Evolutionary conservation across 441 rosid species (phyloP).

Genomic region (Cnidoscolus chayamansa): DNA sequence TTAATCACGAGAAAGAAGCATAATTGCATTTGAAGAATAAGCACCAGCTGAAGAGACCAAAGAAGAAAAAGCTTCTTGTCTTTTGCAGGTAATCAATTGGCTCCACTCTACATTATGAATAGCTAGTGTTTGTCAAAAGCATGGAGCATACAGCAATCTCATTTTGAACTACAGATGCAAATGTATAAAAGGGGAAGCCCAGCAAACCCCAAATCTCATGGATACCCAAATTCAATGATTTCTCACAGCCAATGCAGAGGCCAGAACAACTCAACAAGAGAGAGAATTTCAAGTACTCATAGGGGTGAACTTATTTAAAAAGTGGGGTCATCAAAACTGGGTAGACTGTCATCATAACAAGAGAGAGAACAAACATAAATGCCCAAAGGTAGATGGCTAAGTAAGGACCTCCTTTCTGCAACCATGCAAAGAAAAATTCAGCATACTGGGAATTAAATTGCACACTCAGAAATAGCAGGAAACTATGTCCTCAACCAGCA

Average conservation of each 20-base stretch:
- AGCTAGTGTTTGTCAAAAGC: background rate
- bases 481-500: too few relatives aligned
- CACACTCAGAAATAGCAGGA: too few relatives aligned
- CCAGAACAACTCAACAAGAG: background rate
- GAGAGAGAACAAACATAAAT: conserved; percentile 88
- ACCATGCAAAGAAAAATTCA: conserved; percentile 23
- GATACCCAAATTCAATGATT: conserved; percentile 3
- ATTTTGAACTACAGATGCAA: background rate
- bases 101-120: background rate
- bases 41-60: background rate
- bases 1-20: background rate
- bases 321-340: conserved; percentile 90
- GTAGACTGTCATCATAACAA: conserved; percentile 92
- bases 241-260: conserved; percentile 20
- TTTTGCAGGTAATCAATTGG: background rate
- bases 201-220: background rate
- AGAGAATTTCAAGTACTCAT: conserved; percentile 49
- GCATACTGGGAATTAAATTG: background rate
- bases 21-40: background rate
- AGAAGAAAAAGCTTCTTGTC: background rate
- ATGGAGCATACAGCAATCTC: background rate
- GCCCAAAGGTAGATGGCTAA: conserved; percentile 98
- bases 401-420: conserved; percentile 99
- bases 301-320: conserved; percentile 87
- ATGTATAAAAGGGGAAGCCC: conserved; percentile 53